These are phyloP conservation scores for Davidsoniella neocaledoniae DNA, from an alignment of 2,329 filamentous ascomycete species.

Conservation along the genomic window DNA sequence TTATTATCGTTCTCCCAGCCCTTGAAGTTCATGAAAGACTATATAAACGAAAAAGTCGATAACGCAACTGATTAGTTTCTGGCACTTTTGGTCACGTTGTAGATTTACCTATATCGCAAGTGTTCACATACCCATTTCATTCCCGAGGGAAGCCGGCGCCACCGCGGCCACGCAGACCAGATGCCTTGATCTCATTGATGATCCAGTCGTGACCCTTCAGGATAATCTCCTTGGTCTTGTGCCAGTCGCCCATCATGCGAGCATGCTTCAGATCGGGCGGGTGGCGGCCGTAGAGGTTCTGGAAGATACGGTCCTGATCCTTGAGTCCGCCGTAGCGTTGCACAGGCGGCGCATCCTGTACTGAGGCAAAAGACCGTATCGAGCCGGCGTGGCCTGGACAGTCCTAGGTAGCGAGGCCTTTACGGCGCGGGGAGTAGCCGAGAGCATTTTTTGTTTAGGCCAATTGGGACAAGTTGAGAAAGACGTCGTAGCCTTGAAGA, in stretches of 20 bases:
- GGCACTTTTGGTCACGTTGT: too few relatives aligned
- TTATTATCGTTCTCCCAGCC: conserved; percentile 97
- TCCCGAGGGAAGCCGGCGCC: conserved; percentile 91
- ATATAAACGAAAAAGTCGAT: conserved; percentile 3
- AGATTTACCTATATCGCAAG: neutral
- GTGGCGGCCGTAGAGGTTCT: conserved; percentile 91
- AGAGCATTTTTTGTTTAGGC: conserved; percentile 24
- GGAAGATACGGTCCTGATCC: conserved; percentile 97
- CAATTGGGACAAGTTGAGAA: conserved; percentile 16
- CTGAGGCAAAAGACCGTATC: conserved; percentile 61
- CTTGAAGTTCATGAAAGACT: conserved; percentile 99
- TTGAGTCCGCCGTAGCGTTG: conserved; percentile 73
- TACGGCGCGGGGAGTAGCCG: conserved; percentile 26
- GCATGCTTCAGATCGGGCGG: conserved; percentile 82
- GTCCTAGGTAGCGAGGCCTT: conserved; percentile 20
- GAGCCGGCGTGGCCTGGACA: conserved; percentile 23
- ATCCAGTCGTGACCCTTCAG: conserved; percentile 96
- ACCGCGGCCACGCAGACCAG: conserved; percentile 84
- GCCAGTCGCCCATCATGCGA: conserved; percentile 97
- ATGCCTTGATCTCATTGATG: conserved; percentile 93
- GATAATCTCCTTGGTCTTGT: conserved; percentile 98
- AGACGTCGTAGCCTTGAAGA: neutral
- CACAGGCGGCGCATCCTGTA: conserved; percentile 46
- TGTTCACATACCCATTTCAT: conserved; percentile 78
- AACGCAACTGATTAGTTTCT: neutral